Percentiles rank a stretch among this genome's conserved stretches.
phyloP scores from a whole-genome alignment of 2,329 filamentous ascomycete species.

The Xylaria digitata region DNA sequence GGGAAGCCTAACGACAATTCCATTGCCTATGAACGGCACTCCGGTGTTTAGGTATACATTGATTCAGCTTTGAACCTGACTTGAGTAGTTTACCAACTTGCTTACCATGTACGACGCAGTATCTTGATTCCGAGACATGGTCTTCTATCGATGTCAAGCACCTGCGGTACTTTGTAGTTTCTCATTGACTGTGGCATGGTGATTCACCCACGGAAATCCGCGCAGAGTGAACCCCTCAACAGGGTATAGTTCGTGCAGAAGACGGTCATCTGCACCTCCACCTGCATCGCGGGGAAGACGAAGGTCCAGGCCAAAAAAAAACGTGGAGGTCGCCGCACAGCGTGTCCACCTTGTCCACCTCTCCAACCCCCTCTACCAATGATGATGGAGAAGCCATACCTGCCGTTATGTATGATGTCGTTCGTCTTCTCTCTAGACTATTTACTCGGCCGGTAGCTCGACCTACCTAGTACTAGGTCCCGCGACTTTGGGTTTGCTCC shows the following conservation, averaged over 20 bases:
- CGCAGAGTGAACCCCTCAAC: conserved; percentile 39
- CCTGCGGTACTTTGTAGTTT: background rate
- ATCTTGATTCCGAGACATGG: background rate
- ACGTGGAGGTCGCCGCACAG: conserved; percentile 48
- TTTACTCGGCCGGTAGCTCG: too few relatives aligned
- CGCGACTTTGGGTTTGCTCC: conserved; percentile 10
- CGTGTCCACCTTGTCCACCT: conserved; percentile 30
- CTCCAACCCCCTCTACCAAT: conserved; percentile 38
- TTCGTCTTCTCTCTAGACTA: conserved; percentile 7
- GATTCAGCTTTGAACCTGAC: background rate
- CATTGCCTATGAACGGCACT: background rate
- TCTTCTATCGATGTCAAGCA: conserved; percentile 2
- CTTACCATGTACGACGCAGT: background rate
- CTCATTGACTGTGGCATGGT: background rate
- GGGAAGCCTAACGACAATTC: background rate
- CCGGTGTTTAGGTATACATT: background rate
- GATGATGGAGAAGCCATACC: conserved; percentile 9
- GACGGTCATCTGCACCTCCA: conserved; percentile 48
- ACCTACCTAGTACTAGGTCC: conserved; percentile 10
- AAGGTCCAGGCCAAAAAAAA: conserved; percentile 45
- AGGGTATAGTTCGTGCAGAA: conserved; percentile 45
- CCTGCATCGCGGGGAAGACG: conserved; percentile 46
- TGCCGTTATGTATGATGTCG: conserved; percentile 25
- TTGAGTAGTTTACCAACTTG: background rate
- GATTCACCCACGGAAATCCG: conserved; percentile 3